Evolutionary conservation across 164 flowering plant genomes (phyloP).

Genomic region (Paratinospora sagittata): DNA sequence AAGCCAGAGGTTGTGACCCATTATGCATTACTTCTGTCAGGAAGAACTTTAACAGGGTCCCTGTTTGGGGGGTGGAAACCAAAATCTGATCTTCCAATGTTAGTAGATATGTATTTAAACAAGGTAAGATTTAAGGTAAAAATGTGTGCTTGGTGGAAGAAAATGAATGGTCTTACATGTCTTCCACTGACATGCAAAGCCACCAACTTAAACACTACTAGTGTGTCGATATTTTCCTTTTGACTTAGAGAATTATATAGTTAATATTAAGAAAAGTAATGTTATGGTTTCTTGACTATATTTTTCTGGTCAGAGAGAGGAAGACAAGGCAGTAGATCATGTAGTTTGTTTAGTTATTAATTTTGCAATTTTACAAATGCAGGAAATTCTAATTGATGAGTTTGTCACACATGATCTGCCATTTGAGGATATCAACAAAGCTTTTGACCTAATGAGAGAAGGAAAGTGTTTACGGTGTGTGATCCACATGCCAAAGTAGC

Average conservation of each 20-base stretch:
- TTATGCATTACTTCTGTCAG: slow-evolving; percentile 62
- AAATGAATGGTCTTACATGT: too few relatives aligned
- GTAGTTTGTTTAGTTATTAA: background rate
- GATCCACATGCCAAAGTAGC: slow-evolving; percentile 75
- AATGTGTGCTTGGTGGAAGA: background rate
- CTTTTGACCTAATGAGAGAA: slow-evolving; percentile 76
- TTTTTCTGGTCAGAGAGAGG: background rate
- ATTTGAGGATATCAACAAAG: slow-evolving; percentile 76
- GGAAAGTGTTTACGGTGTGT: slow-evolving; percentile 93
- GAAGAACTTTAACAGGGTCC: slow-evolving; percentile 81
- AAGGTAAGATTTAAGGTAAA: slow-evolving; percentile 49
- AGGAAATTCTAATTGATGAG: slow-evolving; percentile 79
- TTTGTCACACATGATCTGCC: slow-evolving; percentile 62
- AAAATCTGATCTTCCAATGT: slow-evolving; percentile 73
- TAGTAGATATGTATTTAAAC: slow-evolving; percentile 70
- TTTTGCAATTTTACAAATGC: slow-evolving; percentile 12
- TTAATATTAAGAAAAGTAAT: background rate
- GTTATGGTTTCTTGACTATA: background rate
- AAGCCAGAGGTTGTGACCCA: slow-evolving; percentile 82
- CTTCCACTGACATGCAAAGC: background rate
- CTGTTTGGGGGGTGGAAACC: slow-evolving; percentile 95
- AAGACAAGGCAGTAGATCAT: slow-evolving; percentile 4
- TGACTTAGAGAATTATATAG: background rate
- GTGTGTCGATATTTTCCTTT: background rate
- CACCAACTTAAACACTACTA: background rate